These are phyloP conservation scores for Lentinula aciculospora DNA, from an alignment of 768 basidiomycete genomes.

Conservation along the genomic window DNA sequence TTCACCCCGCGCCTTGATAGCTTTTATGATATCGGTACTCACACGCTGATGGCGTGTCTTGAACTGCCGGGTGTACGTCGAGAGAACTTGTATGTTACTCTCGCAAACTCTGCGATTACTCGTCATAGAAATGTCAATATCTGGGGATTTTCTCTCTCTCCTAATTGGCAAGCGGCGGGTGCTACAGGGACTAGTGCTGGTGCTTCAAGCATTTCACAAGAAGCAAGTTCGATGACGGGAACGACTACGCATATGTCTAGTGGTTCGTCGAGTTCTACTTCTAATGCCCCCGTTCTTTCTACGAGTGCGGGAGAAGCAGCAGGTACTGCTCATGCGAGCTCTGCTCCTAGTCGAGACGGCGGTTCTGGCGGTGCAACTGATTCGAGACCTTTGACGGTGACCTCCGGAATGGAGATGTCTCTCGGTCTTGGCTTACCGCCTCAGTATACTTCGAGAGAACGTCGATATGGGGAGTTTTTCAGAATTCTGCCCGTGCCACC, in stretches of 20 bases:
- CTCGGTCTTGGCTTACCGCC: neutral
- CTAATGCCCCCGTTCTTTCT: neutral
- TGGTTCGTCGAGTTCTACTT: slow-evolving; percentile 7
- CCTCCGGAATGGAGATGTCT: neutral
- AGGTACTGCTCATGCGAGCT: neutral
- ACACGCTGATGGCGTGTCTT: neutral
- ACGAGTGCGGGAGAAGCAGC: neutral
- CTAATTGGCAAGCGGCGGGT: neutral
- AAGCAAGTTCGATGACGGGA: slow-evolving; percentile 2
- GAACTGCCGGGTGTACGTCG: neutral
- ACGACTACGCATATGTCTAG: slow-evolving; percentile 1
- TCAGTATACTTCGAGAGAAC: neutral
- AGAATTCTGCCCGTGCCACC: slow-evolving; percentile 5
- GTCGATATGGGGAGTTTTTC: slow-evolving; percentile 1
- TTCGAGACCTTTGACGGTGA: neutral
- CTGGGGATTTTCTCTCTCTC: slow-evolving; percentile 2
- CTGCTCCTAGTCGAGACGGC: neutral
- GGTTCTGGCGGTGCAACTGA: neutral
- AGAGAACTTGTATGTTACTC: neutral
- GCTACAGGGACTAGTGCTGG: neutral
- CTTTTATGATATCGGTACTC: neutral
- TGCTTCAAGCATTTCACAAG: neutral
- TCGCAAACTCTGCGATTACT: neutral
- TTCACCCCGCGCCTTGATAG: neutral
- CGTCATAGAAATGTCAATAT: neutral